Evolutionary conservation across 768 basidiomycete genomes (phyloP).

Genomic region (Pleurotus platypus): DNA sequence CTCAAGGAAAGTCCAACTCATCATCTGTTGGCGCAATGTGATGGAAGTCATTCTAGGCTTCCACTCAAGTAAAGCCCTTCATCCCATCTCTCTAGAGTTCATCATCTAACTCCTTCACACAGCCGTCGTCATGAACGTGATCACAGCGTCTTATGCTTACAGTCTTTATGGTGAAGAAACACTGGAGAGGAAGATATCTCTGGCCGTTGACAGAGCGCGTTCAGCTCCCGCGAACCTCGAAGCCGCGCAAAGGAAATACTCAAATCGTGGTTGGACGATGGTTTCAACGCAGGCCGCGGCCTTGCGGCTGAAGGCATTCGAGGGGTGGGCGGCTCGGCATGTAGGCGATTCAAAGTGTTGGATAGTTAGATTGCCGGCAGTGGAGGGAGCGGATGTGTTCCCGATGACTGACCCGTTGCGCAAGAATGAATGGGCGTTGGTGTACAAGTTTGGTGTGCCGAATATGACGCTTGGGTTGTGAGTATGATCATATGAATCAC

Average conservation of each 20-base stretch:
- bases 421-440: background rate
- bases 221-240: background rate
- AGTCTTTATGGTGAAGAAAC: background rate
- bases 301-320: background rate
- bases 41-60: slow-evolving; percentile 22
- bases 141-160: slow-evolving; percentile 1
- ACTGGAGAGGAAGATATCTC: background rate
- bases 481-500: no score
- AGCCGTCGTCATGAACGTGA: background rate
- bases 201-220: background rate
- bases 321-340: background rate
- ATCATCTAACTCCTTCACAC: background rate
- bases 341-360: slow-evolving; percentile 1
- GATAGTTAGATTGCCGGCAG: background rate
- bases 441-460: background rate
- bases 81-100: background rate
- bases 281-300: background rate
- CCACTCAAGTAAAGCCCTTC: slow-evolving; percentile 19
- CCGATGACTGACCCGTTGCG: background rate
- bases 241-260: background rate
- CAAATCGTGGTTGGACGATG: slow-evolving; percentile 1
- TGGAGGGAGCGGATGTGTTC: background rate
- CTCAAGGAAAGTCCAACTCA: slow-evolving; percentile 29
- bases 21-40: slow-evolving; percentile 24
- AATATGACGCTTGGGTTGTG: no score